Evolutionary conservation across 768 basidiomycete genomes (phyloP).

Genomic region (Xerocomus spinulosus): DNA sequence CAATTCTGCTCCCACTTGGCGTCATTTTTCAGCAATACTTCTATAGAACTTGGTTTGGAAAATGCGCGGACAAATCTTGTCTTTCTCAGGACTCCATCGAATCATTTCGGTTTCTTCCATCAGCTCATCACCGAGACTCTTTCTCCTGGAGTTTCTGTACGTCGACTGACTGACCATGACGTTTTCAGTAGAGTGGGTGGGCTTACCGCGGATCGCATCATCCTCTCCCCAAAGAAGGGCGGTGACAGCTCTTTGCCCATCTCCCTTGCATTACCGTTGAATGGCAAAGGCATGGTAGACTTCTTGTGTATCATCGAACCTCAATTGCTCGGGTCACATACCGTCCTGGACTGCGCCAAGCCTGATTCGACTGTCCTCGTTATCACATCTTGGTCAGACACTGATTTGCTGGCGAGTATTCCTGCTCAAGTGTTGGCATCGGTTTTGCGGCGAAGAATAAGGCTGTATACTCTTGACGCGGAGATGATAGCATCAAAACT

Average conservation of each 20-base stretch:
- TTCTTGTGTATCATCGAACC: slow-evolving; percentile 76
- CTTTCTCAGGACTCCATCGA: slow-evolving; percentile 49
- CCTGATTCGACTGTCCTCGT: slow-evolving; percentile 68
- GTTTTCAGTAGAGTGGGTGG: slow-evolving; percentile 71
- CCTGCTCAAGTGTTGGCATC: slow-evolving; percentile 41
- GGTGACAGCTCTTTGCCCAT: slow-evolving; percentile 45
- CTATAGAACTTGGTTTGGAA: slow-evolving; percentile 25
- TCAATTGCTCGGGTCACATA: slow-evolving; percentile 72
- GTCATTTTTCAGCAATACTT: slow-evolving; percentile 23
- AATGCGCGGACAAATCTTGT: slow-evolving; percentile 38
- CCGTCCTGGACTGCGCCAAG: slow-evolving; percentile 63
- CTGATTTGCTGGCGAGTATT: slow-evolving; percentile 70
- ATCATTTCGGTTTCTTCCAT: slow-evolving; percentile 45
- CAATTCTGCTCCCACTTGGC: slow-evolving; percentile 42
- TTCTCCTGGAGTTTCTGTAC: slow-evolving; percentile 46
- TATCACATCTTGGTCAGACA: slow-evolving; percentile 66
- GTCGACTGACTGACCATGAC: slow-evolving; percentile 68
- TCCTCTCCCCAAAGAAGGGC: slow-evolving; percentile 50
- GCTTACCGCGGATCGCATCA: slow-evolving; percentile 60
- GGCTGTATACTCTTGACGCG: slow-evolving; percentile 57
- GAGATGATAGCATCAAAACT: slow-evolving; percentile 42
- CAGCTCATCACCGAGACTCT: slow-evolving; percentile 56
- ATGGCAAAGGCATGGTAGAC: slow-evolving; percentile 50
- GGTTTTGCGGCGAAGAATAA: slow-evolving; percentile 48
- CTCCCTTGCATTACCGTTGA: slow-evolving; percentile 54